Evolutionary conservation across 352 stramenopile species (phyloP), one percentile per base, ranked within the genome.

Genomic region (Globisporangium paddicum): DNA sequence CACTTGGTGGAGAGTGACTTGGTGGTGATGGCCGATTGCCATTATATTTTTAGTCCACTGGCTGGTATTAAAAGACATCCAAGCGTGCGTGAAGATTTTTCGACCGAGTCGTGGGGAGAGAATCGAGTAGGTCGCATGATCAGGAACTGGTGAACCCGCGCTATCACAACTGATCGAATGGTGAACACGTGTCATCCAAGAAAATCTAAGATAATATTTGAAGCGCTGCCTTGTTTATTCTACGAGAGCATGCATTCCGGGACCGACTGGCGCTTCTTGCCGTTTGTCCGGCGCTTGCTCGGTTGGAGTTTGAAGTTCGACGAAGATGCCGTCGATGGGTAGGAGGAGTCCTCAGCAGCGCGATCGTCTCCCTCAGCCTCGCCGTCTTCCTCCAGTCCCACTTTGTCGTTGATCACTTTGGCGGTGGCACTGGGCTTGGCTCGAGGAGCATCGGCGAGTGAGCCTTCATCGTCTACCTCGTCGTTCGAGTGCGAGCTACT

Each of bases 231-330:
- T 21, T 19, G 19, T 34, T 28, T 26, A n/a, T 60, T 42, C 46
- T 60, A 77, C 14, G 69, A 75, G 58, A 77, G 69, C 30, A 70
- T 57, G 51, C 69, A 77, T 13, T 77, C 69, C 32, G 67, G 60
- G 3, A 68, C 56, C 16, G 67, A 64, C 19, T 66, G 49, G 5
- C 58, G 75, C 61, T 89, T 89, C 64, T 89, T 89, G 45, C 77
- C 79, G 42, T 89, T 89, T 14, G 79, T 89, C 16, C 79, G 77
- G 32, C 71, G 60, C 53, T 89, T 87, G 67, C 76, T 87, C 10
- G 73, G 73, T 40, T 74, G 57, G 7, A 75, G 28, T 8, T 59
- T 56, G 40, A 52, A 52, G n/a, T 13, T 52, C 26, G 16, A 37
- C 0, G 46, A 52, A 26, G 7, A 52, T 14, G 25, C 21, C 16